phyloP scores from a whole-genome alignment of 306 rosid genomes.

The Vigna angularis region DNA sequence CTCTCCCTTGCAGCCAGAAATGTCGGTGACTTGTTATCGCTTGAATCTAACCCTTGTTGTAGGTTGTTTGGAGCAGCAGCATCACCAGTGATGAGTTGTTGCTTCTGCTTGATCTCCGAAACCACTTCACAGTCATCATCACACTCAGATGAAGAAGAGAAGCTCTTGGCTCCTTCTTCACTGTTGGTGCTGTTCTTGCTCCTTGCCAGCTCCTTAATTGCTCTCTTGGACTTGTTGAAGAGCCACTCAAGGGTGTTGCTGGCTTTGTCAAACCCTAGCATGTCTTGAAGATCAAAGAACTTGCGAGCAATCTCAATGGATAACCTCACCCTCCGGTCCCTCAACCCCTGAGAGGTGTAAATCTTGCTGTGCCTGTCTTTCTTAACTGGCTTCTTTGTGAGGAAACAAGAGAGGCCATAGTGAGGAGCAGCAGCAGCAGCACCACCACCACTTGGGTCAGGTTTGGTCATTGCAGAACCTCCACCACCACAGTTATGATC shows the following conservation, averaged over 20 bases:
- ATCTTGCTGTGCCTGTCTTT: slow-evolving; percentile 96
- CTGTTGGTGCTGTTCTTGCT: slow-evolving; percentile 45
- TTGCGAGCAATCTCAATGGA: slow-evolving; percentile 83
- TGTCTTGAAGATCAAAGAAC: slow-evolving; percentile 97
- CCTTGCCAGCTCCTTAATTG: slow-evolving; percentile 61
- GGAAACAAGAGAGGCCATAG: slow-evolving; percentile 45
- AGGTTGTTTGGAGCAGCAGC: slow-evolving; percentile 14
- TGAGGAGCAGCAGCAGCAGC: neutral
- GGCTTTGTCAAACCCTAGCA: slow-evolving; percentile 95
- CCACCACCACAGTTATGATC: slow-evolving; percentile 38
- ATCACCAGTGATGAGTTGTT: slow-evolving; percentile 6
- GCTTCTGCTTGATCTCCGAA: slow-evolving; percentile 40
- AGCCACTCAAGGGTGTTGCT: slow-evolving; percentile 98
- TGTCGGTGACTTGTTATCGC: slow-evolving; percentile 6
- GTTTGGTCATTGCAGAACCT: slow-evolving; percentile 40
- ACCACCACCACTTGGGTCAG: slow-evolving; percentile 8
- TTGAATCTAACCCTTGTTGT: slow-evolving; percentile 36
- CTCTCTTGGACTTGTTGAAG: slow-evolving; percentile 71
- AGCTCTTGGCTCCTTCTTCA: slow-evolving; percentile 28
- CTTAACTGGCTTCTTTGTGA: slow-evolving; percentile 51
- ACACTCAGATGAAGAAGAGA: slow-evolving; percentile 52
- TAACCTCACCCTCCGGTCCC: slow-evolving; percentile 88
- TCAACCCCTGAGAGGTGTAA: slow-evolving; percentile 86
- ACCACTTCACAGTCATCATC: slow-evolving; percentile 48
- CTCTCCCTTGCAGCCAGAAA: slow-evolving; percentile 26